phyloP scores from a whole-genome alignment of 129 eudicot genomes.

The Silybum marianum region DNA sequence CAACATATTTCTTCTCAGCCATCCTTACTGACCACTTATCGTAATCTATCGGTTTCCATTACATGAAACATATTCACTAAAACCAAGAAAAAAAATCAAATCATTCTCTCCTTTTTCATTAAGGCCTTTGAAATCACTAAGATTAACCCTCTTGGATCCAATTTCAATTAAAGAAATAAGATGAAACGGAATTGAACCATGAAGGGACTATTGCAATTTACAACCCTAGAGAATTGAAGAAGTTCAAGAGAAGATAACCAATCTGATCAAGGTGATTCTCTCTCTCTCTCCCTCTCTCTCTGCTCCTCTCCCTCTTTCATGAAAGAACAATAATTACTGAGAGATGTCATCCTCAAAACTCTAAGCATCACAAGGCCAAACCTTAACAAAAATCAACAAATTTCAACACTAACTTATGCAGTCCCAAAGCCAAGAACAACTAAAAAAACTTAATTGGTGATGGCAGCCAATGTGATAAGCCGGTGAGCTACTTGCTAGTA shows the following conservation, averaged over 20 bases:
- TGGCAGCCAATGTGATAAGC: background rate
- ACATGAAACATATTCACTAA: background rate
- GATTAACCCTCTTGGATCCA: background rate
- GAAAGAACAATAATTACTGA: background rate
- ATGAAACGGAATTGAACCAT: background rate
- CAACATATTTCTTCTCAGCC: background rate
- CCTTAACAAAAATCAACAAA: background rate
- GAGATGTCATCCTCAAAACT: background rate
- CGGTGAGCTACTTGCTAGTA: background rate
- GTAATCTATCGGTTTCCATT: constrained; percentile 9
- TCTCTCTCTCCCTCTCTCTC: background rate
- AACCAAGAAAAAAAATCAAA: background rate
- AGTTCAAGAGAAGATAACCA: background rate
- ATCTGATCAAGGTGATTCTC: background rate
- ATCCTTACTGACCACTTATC: background rate
- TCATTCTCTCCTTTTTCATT: background rate
- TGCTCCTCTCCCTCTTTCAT: background rate
- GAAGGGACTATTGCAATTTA: background rate
- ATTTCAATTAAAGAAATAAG: background rate
- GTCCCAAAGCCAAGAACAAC: background rate
- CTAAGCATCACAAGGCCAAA: background rate
- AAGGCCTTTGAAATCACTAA: background rate
- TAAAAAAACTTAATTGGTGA: background rate
- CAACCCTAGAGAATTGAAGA: background rate
- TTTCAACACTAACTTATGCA: background rate